phyloP scores from a whole-genome alignment of 192 early-diverging fungal genomes.

The Coemansia biformis region DNA sequence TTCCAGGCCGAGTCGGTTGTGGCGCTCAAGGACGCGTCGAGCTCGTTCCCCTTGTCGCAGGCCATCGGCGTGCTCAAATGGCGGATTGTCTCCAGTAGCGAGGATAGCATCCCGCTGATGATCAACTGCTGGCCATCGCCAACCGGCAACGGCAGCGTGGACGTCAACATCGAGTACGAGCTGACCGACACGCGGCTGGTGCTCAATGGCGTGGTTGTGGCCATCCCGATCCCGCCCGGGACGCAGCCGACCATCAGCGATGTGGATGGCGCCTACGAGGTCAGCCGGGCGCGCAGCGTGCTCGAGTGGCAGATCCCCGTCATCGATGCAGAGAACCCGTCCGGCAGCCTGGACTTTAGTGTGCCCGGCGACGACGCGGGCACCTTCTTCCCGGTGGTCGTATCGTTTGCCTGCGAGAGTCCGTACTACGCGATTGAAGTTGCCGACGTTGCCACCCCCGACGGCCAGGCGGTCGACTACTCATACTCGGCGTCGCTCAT shows the following conservation, averaged over 20 bases:
- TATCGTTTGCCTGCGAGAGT: conserved; percentile 66
- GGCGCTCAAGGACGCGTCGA: conserved; percentile 72
- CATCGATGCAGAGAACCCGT: conserved; percentile 70
- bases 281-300: conserved; percentile 63
- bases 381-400: conserved; percentile 38
- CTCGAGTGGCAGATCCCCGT: conserved; percentile 78
- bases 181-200: conserved; percentile 69
- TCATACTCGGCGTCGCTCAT: conserved; percentile 67
- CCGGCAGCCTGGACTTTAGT: conserved; percentile 78
- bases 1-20: conserved; percentile 69
- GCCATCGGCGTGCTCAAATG: conserved; percentile 84
- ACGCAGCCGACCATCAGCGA: conserved; percentile 69
- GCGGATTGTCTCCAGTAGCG: conserved; percentile 78
- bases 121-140: conserved; percentile 98
- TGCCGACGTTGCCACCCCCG: conserved; percentile 36
- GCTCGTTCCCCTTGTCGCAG: conserved; percentile 81
- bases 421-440: conserved; percentile 76
- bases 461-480: conserved; percentile 60
- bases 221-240: conserved; percentile 80
- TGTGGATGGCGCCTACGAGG: conserved; percentile 74
- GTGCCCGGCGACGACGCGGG: conserved; percentile 70
- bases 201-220: conserved; percentile 80
- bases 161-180: conserved; percentile 98
- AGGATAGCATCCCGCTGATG: conserved; percentile 72
- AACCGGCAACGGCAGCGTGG: conserved; percentile 74